These are phyloP conservation scores for Eucalyptus marginata DNA, from an alignment of 345 rosid species.

Conservation along the genomic window DNA sequence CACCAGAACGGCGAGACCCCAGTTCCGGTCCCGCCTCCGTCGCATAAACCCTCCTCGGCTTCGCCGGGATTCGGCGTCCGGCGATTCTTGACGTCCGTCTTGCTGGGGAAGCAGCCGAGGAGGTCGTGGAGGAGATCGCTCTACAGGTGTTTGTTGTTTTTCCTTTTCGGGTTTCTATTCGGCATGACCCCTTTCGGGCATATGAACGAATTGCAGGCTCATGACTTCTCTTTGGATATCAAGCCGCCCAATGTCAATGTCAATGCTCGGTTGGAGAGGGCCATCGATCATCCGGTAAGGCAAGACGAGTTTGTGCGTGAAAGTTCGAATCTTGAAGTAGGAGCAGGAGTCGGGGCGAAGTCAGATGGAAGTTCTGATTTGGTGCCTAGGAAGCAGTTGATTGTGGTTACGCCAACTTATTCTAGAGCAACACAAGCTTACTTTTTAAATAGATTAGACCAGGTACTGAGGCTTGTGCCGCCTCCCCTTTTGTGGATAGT, in stretches of 20 bases:
- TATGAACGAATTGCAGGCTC: conserved; percentile 28
- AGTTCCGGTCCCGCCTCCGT: conserved; percentile 1
- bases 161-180: conserved; percentile 46
- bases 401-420: conserved; percentile 83
- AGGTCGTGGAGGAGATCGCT: conserved; percentile 53
- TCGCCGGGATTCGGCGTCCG: conserved; percentile 1
- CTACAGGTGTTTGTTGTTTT: conserved; percentile 46
- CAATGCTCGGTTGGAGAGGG: conserved; percentile 23
- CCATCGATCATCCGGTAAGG: not conserved
- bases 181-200: conserved; percentile 60
- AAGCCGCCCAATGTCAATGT: conserved; percentile 44
- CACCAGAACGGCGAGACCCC: conserved; percentile 33
- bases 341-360: not conserved
- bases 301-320: conserved; percentile 2
- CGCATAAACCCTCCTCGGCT: conserved; percentile 20
- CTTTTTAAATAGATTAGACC: conserved; percentile 64
- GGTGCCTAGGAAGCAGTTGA: conserved; percentile 51
- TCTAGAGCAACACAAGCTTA: conserved; percentile 73
- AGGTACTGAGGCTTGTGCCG: conserved; percentile 59
- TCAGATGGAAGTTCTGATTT: conserved; percentile 5
- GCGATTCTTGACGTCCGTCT: conserved; percentile 6
- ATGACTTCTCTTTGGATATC: conserved; percentile 47
- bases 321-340: conserved; percentile 13
- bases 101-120: conserved; percentile 18
- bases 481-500: conserved; percentile 89